A percentile compares a stretch with the other conserved stretches of the same genome.
These are phyloP conservation scores for Triglochin maritima DNA, from an alignment of 106 monocot genomes.

Conservation along the genomic window DNA sequence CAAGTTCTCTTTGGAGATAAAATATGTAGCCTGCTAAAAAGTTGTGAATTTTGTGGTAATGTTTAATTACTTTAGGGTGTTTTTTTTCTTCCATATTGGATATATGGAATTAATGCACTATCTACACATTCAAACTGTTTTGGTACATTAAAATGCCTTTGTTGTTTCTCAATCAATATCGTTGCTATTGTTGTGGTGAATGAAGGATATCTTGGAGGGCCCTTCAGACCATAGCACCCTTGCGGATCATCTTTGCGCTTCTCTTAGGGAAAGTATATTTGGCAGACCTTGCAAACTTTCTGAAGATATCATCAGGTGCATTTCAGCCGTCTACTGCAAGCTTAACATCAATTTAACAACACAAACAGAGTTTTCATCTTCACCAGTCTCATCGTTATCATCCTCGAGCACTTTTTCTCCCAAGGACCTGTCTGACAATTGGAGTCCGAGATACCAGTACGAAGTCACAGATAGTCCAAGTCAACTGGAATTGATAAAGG, in stretches of 20 bases:
- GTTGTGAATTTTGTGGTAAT: too few relatives aligned
- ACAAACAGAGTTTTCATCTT: slow-evolving; percentile 18
- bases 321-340: slow-evolving; percentile 69
- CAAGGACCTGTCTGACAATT: slow-evolving; percentile 34
- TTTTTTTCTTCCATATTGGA: not conserved
- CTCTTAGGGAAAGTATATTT: slow-evolving; percentile 46
- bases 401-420: slow-evolving; percentile 63
- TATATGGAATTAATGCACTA: not conserved
- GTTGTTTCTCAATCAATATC: too few relatives aligned
- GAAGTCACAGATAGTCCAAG: slow-evolving; percentile 32
- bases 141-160: not conserved
- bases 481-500: slow-evolving; percentile 21
- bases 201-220: slow-evolving; percentile 27
- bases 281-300: slow-evolving; percentile 61
- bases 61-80: not conserved
- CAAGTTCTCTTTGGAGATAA: too few relatives aligned
- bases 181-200: too few relatives aligned
- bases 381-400: slow-evolving; percentile 49
- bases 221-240: slow-evolving; percentile 39
- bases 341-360: slow-evolving; percentile 22
- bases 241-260: slow-evolving; percentile 62
- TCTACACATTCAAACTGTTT: not conserved
- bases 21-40: too few relatives aligned
- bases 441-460: slow-evolving; percentile 46
- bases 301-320: slow-evolving; percentile 82